Evolutionary conservation across 1,284 basidiomycete genomes (phyloP).

Genomic region (Gomphus sp.): DNA sequence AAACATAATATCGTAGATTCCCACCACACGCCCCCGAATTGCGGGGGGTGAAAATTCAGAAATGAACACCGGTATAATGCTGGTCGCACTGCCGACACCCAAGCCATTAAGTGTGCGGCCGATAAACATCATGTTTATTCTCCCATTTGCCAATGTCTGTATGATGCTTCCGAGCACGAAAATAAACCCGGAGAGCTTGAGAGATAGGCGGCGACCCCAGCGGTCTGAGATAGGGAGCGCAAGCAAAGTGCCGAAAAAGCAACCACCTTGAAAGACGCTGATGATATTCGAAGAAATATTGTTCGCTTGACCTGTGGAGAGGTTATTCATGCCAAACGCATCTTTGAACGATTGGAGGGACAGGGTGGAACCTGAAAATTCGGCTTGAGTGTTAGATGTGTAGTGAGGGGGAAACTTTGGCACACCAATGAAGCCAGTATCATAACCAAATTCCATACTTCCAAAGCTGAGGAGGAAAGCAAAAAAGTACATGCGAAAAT

Average conservation of each 20-base stretch:
- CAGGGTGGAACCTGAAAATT: slow-evolving; percentile 14
- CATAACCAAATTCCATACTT: too few species aligned
- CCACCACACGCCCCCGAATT: too few species aligned
- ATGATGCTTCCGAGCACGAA: slow-evolving; percentile 23
- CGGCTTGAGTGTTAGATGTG: slow-evolving; percentile 13
- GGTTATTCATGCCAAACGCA: slow-evolving; percentile 29
- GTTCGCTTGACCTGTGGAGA: slow-evolving; percentile 24
- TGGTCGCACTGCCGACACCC: too few species aligned
- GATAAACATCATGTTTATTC: too few species aligned
- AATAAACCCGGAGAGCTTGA: slow-evolving; percentile 19
- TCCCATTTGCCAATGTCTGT: slow-evolving; percentile 1
- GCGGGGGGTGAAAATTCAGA: too few species aligned
- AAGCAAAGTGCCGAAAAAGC: too few species aligned
- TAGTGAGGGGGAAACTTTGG: slow-evolving; percentile 9
- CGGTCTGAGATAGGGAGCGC: too few species aligned
- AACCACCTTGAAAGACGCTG: slow-evolving; percentile 38
- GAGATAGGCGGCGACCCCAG: too few species aligned
- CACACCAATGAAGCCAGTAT: slow-evolving; percentile 35
- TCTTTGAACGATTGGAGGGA: slow-evolving; percentile 33
- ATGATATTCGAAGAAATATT: slow-evolving; percentile 36
- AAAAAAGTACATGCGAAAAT: slow-evolving; percentile 34
- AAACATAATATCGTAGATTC: too few species aligned
- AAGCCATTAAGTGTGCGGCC: too few species aligned
- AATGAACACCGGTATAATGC: too few species aligned
- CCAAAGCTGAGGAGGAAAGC: slow-evolving; percentile 32